Evolutionary conservation across 306 rosid species (phyloP).

Genomic region (Dicorynia guianensis): DNA sequence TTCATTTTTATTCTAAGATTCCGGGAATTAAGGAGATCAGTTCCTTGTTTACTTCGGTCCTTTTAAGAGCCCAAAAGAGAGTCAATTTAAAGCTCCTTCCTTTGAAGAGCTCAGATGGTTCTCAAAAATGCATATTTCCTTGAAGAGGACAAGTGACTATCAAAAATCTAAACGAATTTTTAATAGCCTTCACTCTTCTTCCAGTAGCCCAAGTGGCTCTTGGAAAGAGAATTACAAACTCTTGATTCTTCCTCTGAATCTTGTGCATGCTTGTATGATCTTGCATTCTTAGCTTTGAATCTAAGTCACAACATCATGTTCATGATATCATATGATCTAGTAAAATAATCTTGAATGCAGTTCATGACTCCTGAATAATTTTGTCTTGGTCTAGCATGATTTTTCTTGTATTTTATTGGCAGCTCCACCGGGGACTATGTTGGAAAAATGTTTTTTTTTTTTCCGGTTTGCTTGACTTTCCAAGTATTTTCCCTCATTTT

Average conservation of each 20-base stretch:
- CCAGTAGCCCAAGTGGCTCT: too few relatives aligned
- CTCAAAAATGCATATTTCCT: too few relatives aligned
- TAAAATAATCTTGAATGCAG: background rate
- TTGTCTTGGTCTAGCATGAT: background rate
- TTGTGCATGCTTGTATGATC: conserved; percentile 13
- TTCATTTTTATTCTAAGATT: background rate
- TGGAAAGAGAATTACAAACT: too few relatives aligned
- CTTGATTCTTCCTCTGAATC: background rate
- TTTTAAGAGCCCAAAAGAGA: background rate
- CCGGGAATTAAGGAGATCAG: background rate
- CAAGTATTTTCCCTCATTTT: background rate
- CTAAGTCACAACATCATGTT: conserved; percentile 1
- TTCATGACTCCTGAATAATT: background rate
- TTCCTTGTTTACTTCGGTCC: background rate
- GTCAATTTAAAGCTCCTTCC: background rate
- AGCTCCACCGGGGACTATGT: background rate
- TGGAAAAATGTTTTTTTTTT: background rate
- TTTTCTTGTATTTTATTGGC: background rate
- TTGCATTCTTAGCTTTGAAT: background rate
- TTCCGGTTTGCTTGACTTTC: background rate
- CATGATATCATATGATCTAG: background rate
- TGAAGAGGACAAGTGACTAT: too few relatives aligned
- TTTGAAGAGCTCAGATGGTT: background rate
- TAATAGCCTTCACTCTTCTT: too few relatives aligned
- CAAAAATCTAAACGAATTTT: too few relatives aligned